phyloP scores from a whole-genome alignment of 2,329 filamentous ascomycete species.

The Raffaelea deltoideospora region DNA sequence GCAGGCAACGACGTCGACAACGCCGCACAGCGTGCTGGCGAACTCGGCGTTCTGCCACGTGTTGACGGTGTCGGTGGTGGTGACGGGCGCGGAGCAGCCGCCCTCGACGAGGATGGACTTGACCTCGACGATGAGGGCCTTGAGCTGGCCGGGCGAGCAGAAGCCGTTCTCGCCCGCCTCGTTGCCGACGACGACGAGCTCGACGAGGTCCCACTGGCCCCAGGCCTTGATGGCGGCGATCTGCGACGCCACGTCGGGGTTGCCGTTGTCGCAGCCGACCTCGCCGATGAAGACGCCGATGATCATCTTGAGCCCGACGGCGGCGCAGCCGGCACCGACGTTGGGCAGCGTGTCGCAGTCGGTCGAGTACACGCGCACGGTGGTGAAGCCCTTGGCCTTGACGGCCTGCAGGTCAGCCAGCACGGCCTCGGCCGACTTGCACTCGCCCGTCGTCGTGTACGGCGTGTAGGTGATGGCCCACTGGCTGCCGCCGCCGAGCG shows the following conservation, averaged over 20 bases:
- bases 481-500: conserved; percentile 30
- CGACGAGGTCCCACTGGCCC: conserved; percentile 59
- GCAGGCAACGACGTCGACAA: conserved; percentile 64
- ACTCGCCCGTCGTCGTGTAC: conserved; percentile 43
- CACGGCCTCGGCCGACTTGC: conserved; percentile 49
- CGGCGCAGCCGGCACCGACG: conserved; percentile 54
- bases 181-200: conserved; percentile 78
- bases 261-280: conserved; percentile 40
- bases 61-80: conserved; percentile 75
- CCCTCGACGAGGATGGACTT: conserved; percentile 44
- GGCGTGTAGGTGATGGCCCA: conserved; percentile 74
- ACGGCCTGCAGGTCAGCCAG: conserved; percentile 46
- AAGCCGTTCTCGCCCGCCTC: conserved; percentile 70
- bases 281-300: conserved; percentile 74
- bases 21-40: conserved; percentile 46
- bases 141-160: conserved; percentile 49
- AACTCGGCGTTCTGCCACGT: conserved; percentile 54
- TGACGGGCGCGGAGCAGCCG: conserved; percentile 61
- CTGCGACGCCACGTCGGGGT: conserved; percentile 54
- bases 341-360: conserved; percentile 72
- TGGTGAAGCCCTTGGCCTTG: conserved; percentile 49
- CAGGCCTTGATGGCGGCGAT: conserved; percentile 57
- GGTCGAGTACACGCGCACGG: conserved; percentile 75
- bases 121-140: conserved; percentile 52
- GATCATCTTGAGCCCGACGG: conserved; percentile 62